Conservation (phyloP, 345 rosid genomes). For the Reutealis trisperma region DNA sequence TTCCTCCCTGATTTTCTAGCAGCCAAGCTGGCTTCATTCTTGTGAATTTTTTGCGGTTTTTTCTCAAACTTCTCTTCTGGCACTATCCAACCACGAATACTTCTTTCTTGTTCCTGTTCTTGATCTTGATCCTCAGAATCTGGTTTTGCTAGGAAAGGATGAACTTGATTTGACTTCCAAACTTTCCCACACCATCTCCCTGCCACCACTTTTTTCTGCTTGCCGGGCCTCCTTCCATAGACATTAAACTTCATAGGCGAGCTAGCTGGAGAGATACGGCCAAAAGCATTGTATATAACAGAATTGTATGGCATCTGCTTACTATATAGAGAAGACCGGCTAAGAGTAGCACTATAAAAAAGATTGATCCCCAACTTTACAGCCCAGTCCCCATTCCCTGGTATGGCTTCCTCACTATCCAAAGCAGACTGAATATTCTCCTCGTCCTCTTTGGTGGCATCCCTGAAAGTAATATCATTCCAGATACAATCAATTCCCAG, state of each 20-base stretch:
- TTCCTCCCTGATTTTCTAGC: constrained; percentile 61
- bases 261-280: constrained; percentile 63
- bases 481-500: constrained; percentile 57
- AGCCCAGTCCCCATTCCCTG: constrained; percentile 90
- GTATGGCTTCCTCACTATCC: constrained; percentile 76
- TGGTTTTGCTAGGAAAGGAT: constrained; percentile 57
- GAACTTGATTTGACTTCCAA: constrained; percentile 99
- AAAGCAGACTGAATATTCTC: constrained; percentile 62
- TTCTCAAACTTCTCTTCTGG: constrained; percentile 52
- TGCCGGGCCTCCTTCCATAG: constrained; percentile 50
- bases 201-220: constrained; percentile 76
- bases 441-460: constrained; percentile 70
- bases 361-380: constrained; percentile 89
- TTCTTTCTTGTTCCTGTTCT: constrained; percentile 41
- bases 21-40: constrained; percentile 34
- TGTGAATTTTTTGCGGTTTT: constrained; percentile 33
- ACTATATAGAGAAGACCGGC: constrained; percentile 80
- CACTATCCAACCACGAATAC: constrained; percentile 32
- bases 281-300: constrained; percentile 79
- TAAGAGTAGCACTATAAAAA: constrained; percentile 78
- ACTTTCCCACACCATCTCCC: constrained; percentile 99
- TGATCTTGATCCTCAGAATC: constrained; percentile 60
- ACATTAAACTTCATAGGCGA: constrained; percentile 44
- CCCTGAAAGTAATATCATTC: constrained; percentile 60
- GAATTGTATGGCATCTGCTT: constrained; percentile 98